These are phyloP conservation scores for Syzygium syzygioides DNA, from an alignment of 441 rosid species.

Conservation along the genomic window DNA sequence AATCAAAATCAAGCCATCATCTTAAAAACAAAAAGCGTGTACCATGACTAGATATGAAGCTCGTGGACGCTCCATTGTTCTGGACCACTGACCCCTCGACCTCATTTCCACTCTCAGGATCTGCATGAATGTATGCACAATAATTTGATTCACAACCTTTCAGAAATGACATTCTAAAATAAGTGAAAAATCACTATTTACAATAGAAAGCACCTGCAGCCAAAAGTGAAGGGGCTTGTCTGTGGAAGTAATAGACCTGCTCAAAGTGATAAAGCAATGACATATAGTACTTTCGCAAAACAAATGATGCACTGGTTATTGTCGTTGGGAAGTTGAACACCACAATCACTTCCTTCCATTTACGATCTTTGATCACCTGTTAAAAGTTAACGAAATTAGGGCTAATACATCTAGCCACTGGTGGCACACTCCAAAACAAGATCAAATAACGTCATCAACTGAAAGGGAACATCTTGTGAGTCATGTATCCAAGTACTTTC, in stretches of 20 bases:
- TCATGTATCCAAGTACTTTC: not conserved
- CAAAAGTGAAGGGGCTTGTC: constrained; percentile 34
- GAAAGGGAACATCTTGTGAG: not conserved
- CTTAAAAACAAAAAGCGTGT: not conserved
- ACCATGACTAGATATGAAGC: not conserved
- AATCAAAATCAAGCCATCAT: not conserved
- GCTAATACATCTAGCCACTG: not conserved
- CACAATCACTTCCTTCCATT: constrained; percentile 83
- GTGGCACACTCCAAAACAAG: not conserved
- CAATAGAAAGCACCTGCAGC: constrained; percentile 33
- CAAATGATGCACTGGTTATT: constrained; percentile 86
- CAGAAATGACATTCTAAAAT: not conserved
- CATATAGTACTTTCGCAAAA: constrained; percentile 65
- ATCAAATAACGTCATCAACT: not conserved
- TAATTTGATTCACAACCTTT: not conserved
- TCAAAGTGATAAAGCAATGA: constrained; percentile 67
- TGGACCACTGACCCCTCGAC: constrained; percentile 25
- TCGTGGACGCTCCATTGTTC: constrained; percentile 13
- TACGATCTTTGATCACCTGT: constrained; percentile 68
- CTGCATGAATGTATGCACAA: constrained; percentile 13
- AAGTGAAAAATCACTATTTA: not conserved
- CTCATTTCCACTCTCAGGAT: constrained; percentile 15
- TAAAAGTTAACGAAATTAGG: constrained; percentile 8
- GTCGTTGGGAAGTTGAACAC: constrained; percentile 77
- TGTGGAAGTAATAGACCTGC: constrained; percentile 57